Evolutionary conservation across 2,329 filamentous ascomycete genomes (phyloP), one percentile per base, ranked within the genome.

Genomic region (Hysterium pulicare): DNA sequence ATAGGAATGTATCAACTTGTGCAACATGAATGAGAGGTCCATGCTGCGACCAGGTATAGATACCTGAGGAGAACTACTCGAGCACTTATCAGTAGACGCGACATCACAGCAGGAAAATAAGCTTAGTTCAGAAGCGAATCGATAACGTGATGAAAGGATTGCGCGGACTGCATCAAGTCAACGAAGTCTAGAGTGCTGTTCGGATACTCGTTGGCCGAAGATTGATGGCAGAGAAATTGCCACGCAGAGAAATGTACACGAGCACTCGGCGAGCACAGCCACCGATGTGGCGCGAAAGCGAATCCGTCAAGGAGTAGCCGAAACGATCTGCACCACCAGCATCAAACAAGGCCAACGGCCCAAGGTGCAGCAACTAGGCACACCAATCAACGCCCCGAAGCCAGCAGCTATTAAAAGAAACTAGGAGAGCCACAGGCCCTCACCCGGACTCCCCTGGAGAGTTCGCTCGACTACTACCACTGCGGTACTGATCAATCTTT

Each of bases 341-440:
- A 38, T 37, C 42, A 55, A 28, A 48, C 17, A 38, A 38, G 51
- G 15, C 36, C 44, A 48, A 41, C 6, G 3, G 16, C 39, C 40
- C 41, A 34, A 40, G 19, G 28, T 42, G 48, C 43, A 50, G 40
- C 24, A 31, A 34, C 48, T n/a, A 59, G 54, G 54, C 15, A 59
- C 55, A 46, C 59, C 59, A 62, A 62, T 63, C 43, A 59, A 32
- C 15, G 19, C 16, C 17, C 40, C 8, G 26, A 10, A 39, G 34
- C 9, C 36, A 20, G 28, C 11, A 11, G 16, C 23, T 21, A 35
- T 40, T 21, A 23, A 15, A 31, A 9, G n/a, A 31, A 39, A 31
- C 15, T 19, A 15, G 15, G 46, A 48, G 45, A 8, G 44, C 41
- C 42, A 49, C 37, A 51, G 30, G 46, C 41, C 40, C 42, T 42